Percentiles rank a stretch among this genome's conserved stretches.
These are phyloP conservation scores for Geranium brycei DNA, from an alignment of 345 rosid genomes.

Conservation along the genomic window DNA sequence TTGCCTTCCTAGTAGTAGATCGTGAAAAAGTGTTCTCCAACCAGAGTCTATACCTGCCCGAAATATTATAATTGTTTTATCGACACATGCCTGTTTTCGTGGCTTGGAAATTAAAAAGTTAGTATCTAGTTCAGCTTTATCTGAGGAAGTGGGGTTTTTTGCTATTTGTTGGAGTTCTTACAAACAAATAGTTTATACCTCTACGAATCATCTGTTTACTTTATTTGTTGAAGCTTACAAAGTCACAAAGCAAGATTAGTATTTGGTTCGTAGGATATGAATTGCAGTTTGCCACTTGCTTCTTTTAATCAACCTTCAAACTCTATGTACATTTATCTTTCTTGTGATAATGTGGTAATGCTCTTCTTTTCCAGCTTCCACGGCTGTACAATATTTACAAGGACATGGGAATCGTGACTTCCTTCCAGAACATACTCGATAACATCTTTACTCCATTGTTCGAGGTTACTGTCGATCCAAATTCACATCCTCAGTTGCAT, in stretches of 20 bases:
- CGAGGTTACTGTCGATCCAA: slow-evolving; percentile 95
- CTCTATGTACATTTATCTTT: too few relatives aligned
- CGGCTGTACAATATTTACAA: slow-evolving; percentile 90
- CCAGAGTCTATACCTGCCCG: too few relatives aligned
- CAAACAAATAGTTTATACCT: not conserved
- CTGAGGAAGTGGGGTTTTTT: too few relatives aligned
- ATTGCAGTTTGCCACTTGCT: not conserved
- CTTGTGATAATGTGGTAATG: not conserved
- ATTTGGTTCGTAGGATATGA: not conserved
- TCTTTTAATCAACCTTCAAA: not conserved
- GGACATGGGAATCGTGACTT: slow-evolving; percentile 99
- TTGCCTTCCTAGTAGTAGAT: too few relatives aligned
- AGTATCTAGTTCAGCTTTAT: too few relatives aligned
- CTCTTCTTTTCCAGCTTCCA: slow-evolving; percentile 56
- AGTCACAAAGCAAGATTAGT: not conserved
- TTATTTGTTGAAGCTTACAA: too few relatives aligned
- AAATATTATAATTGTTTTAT: too few relatives aligned
- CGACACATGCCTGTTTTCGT: too few relatives aligned
- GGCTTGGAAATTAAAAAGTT: too few relatives aligned
- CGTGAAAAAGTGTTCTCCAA: too few relatives aligned
- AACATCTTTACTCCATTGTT: slow-evolving; percentile 91
- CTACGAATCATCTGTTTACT: not conserved
- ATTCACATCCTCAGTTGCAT: slow-evolving; percentile 99
- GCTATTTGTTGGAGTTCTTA: too few relatives aligned
- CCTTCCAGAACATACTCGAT: slow-evolving; percentile 97